Base-by-base conservation (phyloP, 2,329 filamentous ascomycete species). In the Fusarium papillatum region DNA sequence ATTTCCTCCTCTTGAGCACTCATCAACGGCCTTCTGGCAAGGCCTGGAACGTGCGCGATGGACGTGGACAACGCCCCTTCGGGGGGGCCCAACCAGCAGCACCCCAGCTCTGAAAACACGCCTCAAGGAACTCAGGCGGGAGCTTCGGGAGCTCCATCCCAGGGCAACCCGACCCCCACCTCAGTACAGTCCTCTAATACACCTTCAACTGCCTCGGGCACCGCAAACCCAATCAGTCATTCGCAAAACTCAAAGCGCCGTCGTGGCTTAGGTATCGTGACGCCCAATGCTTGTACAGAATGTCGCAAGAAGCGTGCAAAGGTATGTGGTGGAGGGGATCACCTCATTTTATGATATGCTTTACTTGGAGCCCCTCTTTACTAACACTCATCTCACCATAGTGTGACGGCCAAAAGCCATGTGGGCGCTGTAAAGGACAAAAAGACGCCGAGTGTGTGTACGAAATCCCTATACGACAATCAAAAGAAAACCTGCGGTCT, bases 271-370 rank as follows among this genome's bases (percentile, higher is more conserved):
- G 90, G 90, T 22, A 83, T 91, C 2, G 89, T 91, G 16, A 91
- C 90, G 7, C 88, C 89, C 50, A 91, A 91, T 81, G 90, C 90
- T 29, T 91, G 90, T 79, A 91, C 88, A 22, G 90, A 91, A 79
- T 91, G 90, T 77, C 87, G 90, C 66, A 91, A 91, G 83, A 91
- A 91, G 82, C 89, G 90, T 69, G 89, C 90, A 76, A 91, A 91
- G 87, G 89, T 90, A 83, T 39, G 76, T 73, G 57, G 41, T 22
- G 43, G 53, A 46, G 64, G 59, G n/a, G 24, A 26, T 60, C 43
- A n/a, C 36, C 31, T 65, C 13, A 43, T 63, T 22, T 29, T 26
- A 39, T 61, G 9, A 9, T n/a, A 29, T 24, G 24, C 31, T 61
- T 19, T 38, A 26, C 36, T 31, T 59, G 31, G 38, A n/a, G 57